Evolutionary conservation across 2,329 filamentous ascomycete species (phyloP), one percentile per base, ranked within the genome.

Genomic region (Colletotrichum simmondsii): DNA sequence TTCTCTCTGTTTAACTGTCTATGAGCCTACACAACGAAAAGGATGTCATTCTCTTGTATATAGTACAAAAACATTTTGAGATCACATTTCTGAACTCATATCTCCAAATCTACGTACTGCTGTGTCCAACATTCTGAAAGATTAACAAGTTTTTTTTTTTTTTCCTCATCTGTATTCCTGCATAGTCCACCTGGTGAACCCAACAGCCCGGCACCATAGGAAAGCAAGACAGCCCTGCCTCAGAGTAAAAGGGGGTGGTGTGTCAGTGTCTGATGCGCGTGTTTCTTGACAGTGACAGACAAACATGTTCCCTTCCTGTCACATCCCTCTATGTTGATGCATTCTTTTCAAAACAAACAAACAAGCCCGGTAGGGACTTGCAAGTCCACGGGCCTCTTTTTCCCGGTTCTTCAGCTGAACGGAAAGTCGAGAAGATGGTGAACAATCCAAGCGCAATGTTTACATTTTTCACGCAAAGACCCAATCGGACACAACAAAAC

Each of bases 151-250:
- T 35, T 35, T 35, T 35, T 12, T 35, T 12, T 30, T 30, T 10
- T 3, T 6, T 10, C 8, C 11, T 12, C 32, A 3, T 35, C 4
- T 35, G 32, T 35, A 35, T 35, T 35, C 53, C 60, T 52, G 42
- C 60, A 53, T 7, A 52, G 60, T 53, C n/a, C 46, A 22, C 19
- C 16, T 30, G 14, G 46, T 10, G 60, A 63, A 35, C 60, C 60
- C 60, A 30, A 16, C n/a, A 24, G 26, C 12, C 28, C 46, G 60
- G 60, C 42, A 24, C 60, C 60, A 24, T 53, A 19, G 60, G 7
- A 19, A 35, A 63, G 60, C 60, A 52, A 52, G 60, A 24, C 42
- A 63, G 60, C 60, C 42, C 42, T 49, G 60, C 49, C 46, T 26
- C 26, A 63, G 49, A n/a, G 60, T 19, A 30, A 19, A 16, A 22